Percentiles rank a stretch among this genome's conserved stretches.
Conservation (phyloP, 306 rosid genomes). For the Sesbania bispinosa region DNA sequence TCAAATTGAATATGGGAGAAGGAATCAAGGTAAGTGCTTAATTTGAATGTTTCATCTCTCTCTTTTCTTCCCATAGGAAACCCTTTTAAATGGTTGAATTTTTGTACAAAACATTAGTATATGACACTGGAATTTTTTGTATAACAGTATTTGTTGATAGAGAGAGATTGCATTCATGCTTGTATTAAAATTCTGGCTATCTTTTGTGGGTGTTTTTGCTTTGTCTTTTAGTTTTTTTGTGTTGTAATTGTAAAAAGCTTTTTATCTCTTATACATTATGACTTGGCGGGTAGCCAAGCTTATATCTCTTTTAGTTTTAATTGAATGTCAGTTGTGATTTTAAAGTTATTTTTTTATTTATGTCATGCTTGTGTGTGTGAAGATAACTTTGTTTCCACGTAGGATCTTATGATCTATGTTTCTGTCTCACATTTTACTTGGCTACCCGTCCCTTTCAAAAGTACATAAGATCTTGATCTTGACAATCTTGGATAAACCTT, state of each 20-base stretch:
- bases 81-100: not conserved
- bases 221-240: no score
- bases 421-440: not conserved
- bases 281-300: no score
- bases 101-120: not conserved
- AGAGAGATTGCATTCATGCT: not conserved
- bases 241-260: no score
- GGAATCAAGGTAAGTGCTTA: constrained; percentile 62
- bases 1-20: constrained; percentile 81
- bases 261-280: no score
- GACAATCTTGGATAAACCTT: not conserved
- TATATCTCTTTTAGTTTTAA: no score
- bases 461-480: not conserved
- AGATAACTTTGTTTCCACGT: no score
- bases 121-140: not conserved
- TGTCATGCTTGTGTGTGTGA: no score
- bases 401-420: no score
- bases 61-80: not conserved
- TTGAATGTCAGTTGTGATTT: no score
- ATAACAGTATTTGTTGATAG: not conserved
- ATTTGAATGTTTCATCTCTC: constrained; percentile 3
- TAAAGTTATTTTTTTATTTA: no score
- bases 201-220: no score
- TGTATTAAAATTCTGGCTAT: not conserved
- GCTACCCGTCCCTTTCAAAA: not conserved